A percentile compares a stretch with the other conserved stretches of the same genome.
These are phyloP conservation scores for Groenewaldozyma auringiensis DNA, from an alignment of 1,139 yeast genomes.

Conservation along the genomic window DNA sequence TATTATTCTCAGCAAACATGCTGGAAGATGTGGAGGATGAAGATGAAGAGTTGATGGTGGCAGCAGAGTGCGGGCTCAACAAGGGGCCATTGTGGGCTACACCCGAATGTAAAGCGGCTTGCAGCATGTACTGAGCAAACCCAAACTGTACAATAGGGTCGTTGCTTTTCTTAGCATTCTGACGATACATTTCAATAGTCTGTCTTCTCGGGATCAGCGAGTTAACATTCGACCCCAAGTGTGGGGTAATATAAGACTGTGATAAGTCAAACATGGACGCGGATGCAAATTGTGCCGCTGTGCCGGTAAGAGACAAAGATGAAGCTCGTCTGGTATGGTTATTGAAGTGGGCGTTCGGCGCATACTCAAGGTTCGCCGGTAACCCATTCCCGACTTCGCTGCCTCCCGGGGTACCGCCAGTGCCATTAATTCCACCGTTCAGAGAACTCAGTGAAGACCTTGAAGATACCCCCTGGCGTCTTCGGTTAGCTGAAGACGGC, in stretches of 20 bases:
- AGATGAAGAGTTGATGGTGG: conserved; percentile 13
- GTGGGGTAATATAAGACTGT: conserved; percentile 28
- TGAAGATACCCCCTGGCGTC: conserved; percentile 3
- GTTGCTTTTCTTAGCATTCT: conserved; percentile 75
- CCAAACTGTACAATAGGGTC: conserved; percentile 84
- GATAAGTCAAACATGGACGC: conserved; percentile 27
- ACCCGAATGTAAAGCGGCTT: conserved; percentile 53
- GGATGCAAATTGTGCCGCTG: conserved; percentile 21
- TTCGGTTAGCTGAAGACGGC: background rate
- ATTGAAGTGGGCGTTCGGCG: background rate
- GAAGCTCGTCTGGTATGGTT: conserved; percentile 13
- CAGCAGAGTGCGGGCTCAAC: conserved; percentile 4
- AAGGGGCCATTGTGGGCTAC: conserved; percentile 4
- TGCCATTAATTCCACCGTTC: background rate
- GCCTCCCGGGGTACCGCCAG: background rate
- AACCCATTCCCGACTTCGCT: background rate
- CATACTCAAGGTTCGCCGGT: background rate
- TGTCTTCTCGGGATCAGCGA: conserved; percentile 66
- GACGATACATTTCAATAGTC: conserved; percentile 79
- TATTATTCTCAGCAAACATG: background rate
- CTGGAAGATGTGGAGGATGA: conserved; percentile 10
- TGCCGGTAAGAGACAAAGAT: conserved; percentile 18
- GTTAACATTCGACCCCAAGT: conserved; percentile 27
- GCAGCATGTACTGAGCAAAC: conserved; percentile 85
- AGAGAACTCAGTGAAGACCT: conserved; percentile 8